These are phyloP conservation scores for Globisporangium takayamanum DNA, from an alignment of 352 stramenopile genomes.

Conservation along the genomic window DNA sequence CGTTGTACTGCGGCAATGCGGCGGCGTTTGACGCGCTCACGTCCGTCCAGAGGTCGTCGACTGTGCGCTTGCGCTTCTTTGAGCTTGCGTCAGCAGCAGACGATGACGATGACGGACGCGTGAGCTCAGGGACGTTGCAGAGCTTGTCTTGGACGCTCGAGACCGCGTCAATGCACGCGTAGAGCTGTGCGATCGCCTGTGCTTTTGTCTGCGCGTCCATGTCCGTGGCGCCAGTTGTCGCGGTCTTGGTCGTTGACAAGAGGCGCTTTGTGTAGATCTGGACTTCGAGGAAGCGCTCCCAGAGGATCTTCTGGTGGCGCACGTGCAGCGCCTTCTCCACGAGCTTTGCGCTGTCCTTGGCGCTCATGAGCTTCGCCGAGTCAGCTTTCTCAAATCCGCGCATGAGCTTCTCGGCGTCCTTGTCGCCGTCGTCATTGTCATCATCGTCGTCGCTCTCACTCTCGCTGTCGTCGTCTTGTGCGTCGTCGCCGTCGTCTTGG, in stretches of 20 bases:
- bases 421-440: conserved; percentile 36
- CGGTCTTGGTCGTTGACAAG: conserved; percentile 41
- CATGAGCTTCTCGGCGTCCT: conserved; percentile 72
- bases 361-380: conserved; percentile 61
- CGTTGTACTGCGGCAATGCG: conserved; percentile 69
- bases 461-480: conserved; percentile 21
- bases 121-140: conserved; percentile 59
- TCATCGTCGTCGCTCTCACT: conserved; percentile 23
- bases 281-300: conserved; percentile 76
- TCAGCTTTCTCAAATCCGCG: conserved; percentile 74
- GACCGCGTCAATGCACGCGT: conserved; percentile 57
- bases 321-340: conserved; percentile 75
- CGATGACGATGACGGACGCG: conserved; percentile 4
- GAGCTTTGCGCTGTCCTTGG: conserved; percentile 71
- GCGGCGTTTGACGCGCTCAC: conserved; percentile 34
- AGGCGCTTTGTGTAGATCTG: conserved; percentile 84
- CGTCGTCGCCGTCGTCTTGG: conserved; percentile 24
- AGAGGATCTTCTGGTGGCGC: conserved; percentile 79
- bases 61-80: conserved; percentile 65
- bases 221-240: conserved; percentile 13
- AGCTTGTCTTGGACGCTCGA: conserved; percentile 54
- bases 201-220: conserved; percentile 30
- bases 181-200: conserved; percentile 38
- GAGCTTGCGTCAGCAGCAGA: conserved; percentile 5
- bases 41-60: conserved; percentile 49